Percentiles rank a stretch among this genome's conserved stretches.
Conservation (phyloP, 2,329 filamentous ascomycete genomes). For the Epichloe sylvatica region DNA sequence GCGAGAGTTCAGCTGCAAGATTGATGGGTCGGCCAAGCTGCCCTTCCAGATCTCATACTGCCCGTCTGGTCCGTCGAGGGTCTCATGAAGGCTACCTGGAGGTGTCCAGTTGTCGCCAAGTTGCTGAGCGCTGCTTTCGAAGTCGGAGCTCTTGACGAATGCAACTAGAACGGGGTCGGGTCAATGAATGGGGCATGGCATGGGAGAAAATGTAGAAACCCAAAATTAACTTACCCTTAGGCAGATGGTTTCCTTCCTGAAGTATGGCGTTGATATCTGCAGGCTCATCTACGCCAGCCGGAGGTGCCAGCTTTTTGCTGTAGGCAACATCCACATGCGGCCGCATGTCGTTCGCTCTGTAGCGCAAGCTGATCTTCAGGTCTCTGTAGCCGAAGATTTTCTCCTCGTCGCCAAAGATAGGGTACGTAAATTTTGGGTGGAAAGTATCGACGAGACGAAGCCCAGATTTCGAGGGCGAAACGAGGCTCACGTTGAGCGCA, state of each 20-base stretch:
- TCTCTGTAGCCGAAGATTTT: conserved; percentile 80
- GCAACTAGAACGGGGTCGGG: conserved; percentile 36
- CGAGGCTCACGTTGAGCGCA: conserved; percentile 47
- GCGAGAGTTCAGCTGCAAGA: conserved; percentile 60
- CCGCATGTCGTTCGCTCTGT: conserved; percentile 56
- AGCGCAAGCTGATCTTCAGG: conserved; percentile 60
- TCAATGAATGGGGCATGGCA: not conserved
- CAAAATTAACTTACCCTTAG: conserved; percentile 35
- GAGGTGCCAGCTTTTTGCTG: conserved; percentile 56
- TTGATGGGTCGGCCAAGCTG: conserved; percentile 52
- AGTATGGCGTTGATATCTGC: conserved; percentile 54
- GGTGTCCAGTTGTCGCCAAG: conserved; percentile 44
- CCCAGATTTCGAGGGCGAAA: conserved; percentile 33
- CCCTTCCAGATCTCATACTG: conserved; percentile 78
- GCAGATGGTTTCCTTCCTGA: conserved; percentile 50
- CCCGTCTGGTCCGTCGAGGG: conserved; percentile 45
- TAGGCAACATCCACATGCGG: conserved; percentile 61
- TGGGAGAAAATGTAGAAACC: conserved; percentile 4
- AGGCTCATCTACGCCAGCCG: conserved; percentile 51
- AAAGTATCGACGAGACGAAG: conserved; percentile 53
- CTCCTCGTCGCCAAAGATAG: conserved; percentile 88
- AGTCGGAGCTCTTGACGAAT: conserved; percentile 48
- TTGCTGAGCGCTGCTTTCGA: conserved; percentile 42
- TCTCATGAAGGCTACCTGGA: conserved; percentile 57
- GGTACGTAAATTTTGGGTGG: conserved; percentile 75